Evolutionary conservation across 2,329 filamentous ascomycete species (phyloP).

Genomic region (Fusarium sambucinum): DNA sequence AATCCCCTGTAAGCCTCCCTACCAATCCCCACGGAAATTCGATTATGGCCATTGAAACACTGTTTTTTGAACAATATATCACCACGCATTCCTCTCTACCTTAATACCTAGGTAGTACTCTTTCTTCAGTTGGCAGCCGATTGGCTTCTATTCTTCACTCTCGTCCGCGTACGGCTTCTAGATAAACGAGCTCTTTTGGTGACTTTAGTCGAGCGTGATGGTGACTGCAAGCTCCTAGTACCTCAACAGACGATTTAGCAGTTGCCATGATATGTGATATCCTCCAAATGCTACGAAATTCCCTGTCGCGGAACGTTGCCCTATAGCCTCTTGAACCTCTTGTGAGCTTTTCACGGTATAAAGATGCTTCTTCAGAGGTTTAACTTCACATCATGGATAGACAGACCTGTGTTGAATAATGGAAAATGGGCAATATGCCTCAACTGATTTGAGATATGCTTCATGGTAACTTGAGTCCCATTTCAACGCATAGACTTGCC

Average conservation of each 20-base stretch:
- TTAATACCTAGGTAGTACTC: not conserved
- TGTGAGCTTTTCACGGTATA: too few relatives aligned
- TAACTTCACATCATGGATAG: too few relatives aligned
- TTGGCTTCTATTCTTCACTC: not conserved
- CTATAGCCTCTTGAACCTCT: too few relatives aligned
- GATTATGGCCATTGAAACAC: not conserved
- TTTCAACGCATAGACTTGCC: not conserved
- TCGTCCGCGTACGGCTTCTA: not conserved
- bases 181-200: constrained; percentile 30
- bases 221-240: too few relatives aligned
- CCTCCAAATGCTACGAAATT: too few relatives aligned
- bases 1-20: not conserved
- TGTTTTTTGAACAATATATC: not conserved
- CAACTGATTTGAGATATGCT: not conserved
- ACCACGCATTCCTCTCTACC: constrained; percentile 10
- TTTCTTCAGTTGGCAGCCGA: constrained; percentile 1
- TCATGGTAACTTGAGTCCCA: not conserved
- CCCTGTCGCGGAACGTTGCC: too few relatives aligned
- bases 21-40: not conserved
- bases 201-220: too few relatives aligned
- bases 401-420: too few relatives aligned
- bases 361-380: too few relatives aligned
- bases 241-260: too few relatives aligned
- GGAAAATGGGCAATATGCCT: not conserved
- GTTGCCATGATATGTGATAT: too few relatives aligned